These are phyloP conservation scores for Acanthochlamys bracteata DNA, from an alignment of 106 monocot genomes.

Conservation along the genomic window DNA sequence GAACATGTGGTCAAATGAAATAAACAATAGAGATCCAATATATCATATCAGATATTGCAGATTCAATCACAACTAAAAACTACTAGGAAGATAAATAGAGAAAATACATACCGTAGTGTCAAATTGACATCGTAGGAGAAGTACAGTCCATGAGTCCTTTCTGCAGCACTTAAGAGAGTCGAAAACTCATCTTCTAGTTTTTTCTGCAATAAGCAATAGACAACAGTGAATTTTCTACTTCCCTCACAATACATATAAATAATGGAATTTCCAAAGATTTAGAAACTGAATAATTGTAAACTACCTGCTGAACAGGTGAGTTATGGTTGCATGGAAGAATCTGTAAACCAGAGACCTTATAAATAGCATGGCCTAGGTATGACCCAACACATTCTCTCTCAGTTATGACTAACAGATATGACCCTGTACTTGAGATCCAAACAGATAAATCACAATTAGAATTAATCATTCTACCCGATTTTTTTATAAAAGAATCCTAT, in stretches of 20 bases:
- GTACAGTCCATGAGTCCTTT: slow-evolving; percentile 73
- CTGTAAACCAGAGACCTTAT: slow-evolving; percentile 53
- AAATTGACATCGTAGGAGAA: slow-evolving; percentile 98
- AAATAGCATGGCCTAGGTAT: slow-evolving; percentile 81
- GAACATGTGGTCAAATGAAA: too few relatives aligned
- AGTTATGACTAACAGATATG: slow-evolving; percentile 78
- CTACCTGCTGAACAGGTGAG: slow-evolving; percentile 54
- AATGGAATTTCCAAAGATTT: not conserved
- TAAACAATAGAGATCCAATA: too few relatives aligned
- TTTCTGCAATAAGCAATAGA: slow-evolving; percentile 47
- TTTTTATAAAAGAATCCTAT: not conserved
- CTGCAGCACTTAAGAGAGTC: slow-evolving; percentile 60
- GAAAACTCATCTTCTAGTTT: slow-evolving; percentile 82
- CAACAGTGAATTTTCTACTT: slow-evolving; percentile 1
- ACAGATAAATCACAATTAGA: not conserved
- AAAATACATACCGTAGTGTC: slow-evolving; percentile 60
- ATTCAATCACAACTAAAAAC: not conserved
- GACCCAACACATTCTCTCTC: slow-evolving; percentile 70
- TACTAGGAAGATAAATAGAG: not conserved
- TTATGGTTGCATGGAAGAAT: slow-evolving; percentile 71
- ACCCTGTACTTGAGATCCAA: slow-evolving; percentile 10
- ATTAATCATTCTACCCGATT: not conserved
- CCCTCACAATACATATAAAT: not conserved
- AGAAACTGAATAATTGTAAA: not conserved
- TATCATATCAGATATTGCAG: not conserved